Percentiles rank a stretch among this genome's conserved stretches.
phyloP scores from a whole-genome alignment of 2,329 filamentous ascomycete species.

The Monilinia polystroma region DNA sequence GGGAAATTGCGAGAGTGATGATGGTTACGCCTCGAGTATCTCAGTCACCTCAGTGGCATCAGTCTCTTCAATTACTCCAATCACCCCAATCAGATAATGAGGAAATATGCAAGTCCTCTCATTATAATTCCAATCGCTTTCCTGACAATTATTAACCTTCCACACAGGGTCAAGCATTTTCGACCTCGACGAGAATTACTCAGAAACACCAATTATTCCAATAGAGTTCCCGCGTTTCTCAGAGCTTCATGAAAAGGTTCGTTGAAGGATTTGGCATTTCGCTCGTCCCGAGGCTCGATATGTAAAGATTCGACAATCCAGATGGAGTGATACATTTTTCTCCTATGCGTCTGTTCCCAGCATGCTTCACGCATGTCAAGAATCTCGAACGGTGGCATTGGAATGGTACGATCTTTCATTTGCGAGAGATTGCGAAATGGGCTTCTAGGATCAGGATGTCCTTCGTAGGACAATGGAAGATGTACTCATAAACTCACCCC shows the following conservation, averaged over 20 bases:
- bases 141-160: not conserved
- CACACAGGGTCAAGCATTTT: not conserved
- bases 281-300: slow-evolving; percentile 7
- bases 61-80: not conserved
- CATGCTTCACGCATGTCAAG: slow-evolving; percentile 9
- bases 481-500: not conserved
- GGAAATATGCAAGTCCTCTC: not conserved
- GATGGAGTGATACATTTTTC: not conserved
- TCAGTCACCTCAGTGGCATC: too few species aligned
- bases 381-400: not conserved
- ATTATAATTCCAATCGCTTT: not conserved
- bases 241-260: not conserved
- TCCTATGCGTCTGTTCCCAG: not conserved
- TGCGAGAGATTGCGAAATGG: not conserved
- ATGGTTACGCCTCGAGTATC: too few species aligned
- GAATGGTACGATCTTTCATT: slow-evolving; percentile 15
- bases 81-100: not conserved
- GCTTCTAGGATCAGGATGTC: not conserved
- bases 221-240: not conserved
- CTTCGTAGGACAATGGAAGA: not conserved
- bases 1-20: too few species aligned
- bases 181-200: not conserved
- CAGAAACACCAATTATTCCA: not conserved
- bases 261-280: not conserved
- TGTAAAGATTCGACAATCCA: not conserved